Conservation (phyloP, 495 filamentous ascomycete species). For the Podospora appendiculata region DNA sequence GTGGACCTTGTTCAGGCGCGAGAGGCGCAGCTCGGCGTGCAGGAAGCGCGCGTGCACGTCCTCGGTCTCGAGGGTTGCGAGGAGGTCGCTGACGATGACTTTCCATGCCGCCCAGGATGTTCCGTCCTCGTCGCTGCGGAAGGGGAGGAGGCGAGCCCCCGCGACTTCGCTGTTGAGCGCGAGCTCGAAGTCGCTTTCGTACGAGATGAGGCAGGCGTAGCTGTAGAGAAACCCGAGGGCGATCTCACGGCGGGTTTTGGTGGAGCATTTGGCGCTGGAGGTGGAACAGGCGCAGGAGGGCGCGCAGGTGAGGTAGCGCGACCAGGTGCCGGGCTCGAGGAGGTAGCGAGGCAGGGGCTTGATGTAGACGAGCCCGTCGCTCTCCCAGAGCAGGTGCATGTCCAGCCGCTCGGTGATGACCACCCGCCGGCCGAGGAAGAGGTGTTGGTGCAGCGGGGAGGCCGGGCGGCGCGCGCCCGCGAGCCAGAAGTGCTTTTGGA, state of each 20-base stretch:
- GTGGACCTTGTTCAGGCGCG: neutral
- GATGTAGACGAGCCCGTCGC: slow-evolving; percentile 6
- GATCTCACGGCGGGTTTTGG: neutral
- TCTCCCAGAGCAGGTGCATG: slow-evolving; percentile 12
- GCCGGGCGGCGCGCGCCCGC: slow-evolving; percentile 8
- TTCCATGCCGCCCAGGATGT: slow-evolving; percentile 7
- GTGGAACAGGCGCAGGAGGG: neutral
- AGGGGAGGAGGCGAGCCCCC: slow-evolving; percentile 21
- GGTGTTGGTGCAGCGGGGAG: slow-evolving; percentile 3
- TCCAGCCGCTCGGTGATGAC: slow-evolving; percentile 12
- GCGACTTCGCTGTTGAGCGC: slow-evolving; percentile 12
- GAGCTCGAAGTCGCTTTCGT: slow-evolving; percentile 31
- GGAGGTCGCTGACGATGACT: slow-evolving; percentile 4
- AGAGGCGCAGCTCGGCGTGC: slow-evolving; percentile 2
- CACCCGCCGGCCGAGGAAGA: slow-evolving; percentile 4
- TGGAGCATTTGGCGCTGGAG: neutral
- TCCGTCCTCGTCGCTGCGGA: neutral
- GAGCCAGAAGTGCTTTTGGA: slow-evolving; percentile 12
- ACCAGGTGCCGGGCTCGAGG: slow-evolving; percentile 2
- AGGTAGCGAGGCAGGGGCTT: slow-evolving; percentile 12
- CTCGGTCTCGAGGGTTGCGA: neutral
- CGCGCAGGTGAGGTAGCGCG: slow-evolving; percentile 4
- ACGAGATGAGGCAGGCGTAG: slow-evolving; percentile 29
- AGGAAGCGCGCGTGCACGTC: slow-evolving; percentile 5
- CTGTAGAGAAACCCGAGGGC: slow-evolving; percentile 31